Conservation (phyloP, 2,329 filamentous ascomycete species). For the Colletotrichum spinosum region DNA sequence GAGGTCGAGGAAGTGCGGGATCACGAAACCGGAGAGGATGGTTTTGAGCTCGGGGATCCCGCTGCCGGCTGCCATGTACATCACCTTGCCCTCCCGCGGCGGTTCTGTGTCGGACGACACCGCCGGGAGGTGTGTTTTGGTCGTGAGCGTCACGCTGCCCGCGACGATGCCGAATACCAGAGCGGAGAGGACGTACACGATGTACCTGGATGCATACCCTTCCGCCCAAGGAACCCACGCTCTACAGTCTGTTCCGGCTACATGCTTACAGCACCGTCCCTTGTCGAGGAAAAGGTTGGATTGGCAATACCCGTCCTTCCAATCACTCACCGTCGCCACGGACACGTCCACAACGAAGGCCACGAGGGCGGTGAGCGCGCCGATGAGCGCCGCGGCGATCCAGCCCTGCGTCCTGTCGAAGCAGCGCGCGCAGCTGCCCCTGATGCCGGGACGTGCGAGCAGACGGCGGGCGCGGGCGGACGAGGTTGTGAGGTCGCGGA, state of each 20-base stretch:
- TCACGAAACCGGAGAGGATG: constrained; percentile 70
- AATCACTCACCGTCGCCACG: constrained; percentile 66
- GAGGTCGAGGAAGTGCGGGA: constrained; percentile 66
- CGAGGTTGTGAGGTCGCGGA: constrained; percentile 70
- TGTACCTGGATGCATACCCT: constrained; percentile 40
- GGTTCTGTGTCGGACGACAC: constrained; percentile 39
- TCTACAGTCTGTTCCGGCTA: constrained; percentile 43
- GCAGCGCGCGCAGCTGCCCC: constrained; percentile 41
- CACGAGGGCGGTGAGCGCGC: constrained; percentile 64
- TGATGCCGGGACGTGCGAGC: constrained; percentile 46
- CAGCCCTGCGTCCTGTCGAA: constrained; percentile 66
- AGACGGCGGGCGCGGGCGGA: constrained; percentile 49
- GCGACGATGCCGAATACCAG: constrained; percentile 42
- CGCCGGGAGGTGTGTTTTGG: constrained; percentile 60
- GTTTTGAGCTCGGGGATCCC: constrained; percentile 74
- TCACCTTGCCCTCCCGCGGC: constrained; percentile 55
- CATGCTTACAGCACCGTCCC: constrained; percentile 59
- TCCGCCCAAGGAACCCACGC: constrained; percentile 57
- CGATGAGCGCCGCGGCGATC: constrained; percentile 66
- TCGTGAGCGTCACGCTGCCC: constrained; percentile 43
- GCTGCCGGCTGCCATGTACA: constrained; percentile 69
- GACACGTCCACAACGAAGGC: constrained; percentile 67
- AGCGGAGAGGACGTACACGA: constrained; percentile 43
- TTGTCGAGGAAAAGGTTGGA: constrained; percentile 56
- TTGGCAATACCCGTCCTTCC: constrained; percentile 67